phyloP scores from a whole-genome alignment of 139 green algal genomes.

The Choricystis sp. region DNA sequence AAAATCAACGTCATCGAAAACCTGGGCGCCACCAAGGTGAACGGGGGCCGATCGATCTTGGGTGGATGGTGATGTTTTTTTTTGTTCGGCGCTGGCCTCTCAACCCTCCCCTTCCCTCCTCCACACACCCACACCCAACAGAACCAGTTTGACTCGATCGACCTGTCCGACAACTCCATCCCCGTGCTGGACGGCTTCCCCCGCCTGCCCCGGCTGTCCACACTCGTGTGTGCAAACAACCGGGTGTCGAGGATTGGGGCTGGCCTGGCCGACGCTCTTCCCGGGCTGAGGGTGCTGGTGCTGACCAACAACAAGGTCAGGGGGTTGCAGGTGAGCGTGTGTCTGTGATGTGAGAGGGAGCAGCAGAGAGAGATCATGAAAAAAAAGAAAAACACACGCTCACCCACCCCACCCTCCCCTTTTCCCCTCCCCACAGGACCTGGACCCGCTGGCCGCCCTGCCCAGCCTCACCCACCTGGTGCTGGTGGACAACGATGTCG shows the following conservation, averaged over 20 bases:
- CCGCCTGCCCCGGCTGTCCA: conserved; percentile 58
- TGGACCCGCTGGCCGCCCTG: conserved; percentile 66
- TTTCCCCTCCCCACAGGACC: conserved; percentile 40
- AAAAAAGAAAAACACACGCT: not conserved
- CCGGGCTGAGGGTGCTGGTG: conserved; percentile 65
- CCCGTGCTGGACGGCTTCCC: conserved; percentile 89
- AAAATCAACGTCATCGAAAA: conserved; percentile 85
- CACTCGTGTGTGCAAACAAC: conserved; percentile 74
- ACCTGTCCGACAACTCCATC: conserved; percentile 93
- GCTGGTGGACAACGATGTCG: conserved; percentile 80
- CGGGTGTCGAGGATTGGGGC: conserved; percentile 57
- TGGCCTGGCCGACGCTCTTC: conserved; percentile 55
- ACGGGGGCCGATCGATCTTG: too few relatives aligned
- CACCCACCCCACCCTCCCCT: not conserved
- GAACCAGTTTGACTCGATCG: conserved; percentile 97
- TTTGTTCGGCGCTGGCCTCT: not conserved
- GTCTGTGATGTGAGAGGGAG: not conserved
- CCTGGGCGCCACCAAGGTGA: conserved; percentile 80
- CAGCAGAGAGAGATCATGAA: not conserved
- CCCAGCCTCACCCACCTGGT: conserved; percentile 53
- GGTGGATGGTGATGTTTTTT: not conserved
- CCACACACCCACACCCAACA: conserved; percentile 16
- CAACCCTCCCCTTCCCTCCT: not conserved
- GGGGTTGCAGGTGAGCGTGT: conserved; percentile 54
- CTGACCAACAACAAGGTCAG: conserved; percentile 84